Evolutionary conservation across 2,329 filamentous ascomycete genomes (phyloP).

Genomic region (Aspergillus vadensis): DNA sequence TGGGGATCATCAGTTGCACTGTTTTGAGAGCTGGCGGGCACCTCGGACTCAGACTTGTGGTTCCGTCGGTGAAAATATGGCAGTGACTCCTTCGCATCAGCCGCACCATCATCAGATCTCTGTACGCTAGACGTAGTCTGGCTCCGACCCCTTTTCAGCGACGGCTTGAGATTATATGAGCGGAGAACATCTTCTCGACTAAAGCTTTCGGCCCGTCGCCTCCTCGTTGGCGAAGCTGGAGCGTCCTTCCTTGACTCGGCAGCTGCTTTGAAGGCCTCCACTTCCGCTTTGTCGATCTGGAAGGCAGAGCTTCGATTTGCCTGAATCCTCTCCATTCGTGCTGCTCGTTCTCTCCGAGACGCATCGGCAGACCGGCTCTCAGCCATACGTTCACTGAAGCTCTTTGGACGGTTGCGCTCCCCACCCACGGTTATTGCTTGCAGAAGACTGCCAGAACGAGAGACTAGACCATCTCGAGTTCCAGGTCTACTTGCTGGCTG

Average conservation of each 20-base stretch:
- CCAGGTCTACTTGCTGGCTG: constrained; percentile 36
- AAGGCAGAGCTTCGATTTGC: constrained; percentile 48
- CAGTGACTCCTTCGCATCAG: constrained; percentile 19
- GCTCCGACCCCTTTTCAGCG: constrained; percentile 40
- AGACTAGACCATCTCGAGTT: constrained; percentile 27
- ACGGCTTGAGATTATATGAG: constrained; percentile 33
- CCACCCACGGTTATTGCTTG: constrained; percentile 13
- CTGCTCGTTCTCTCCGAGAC: constrained; percentile 40
- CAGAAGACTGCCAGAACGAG: constrained; percentile 27
- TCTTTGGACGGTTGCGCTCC: constrained; percentile 46
- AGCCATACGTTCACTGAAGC: constrained; percentile 85
- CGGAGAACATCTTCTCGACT: constrained; percentile 63
- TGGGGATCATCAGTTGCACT: constrained; percentile 15
- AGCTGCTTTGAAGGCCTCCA: constrained; percentile 45
- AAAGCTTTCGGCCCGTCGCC: constrained; percentile 55
- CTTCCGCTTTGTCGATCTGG: constrained; percentile 44
- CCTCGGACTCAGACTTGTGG: constrained; percentile 26
- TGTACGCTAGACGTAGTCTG: constrained; percentile 37
- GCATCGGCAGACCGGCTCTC: constrained; percentile 58
- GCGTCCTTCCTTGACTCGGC: constrained; percentile 36
- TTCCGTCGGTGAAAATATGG: constrained; percentile 27
- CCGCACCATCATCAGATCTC: constrained; percentile 11
- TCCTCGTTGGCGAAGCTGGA: constrained; percentile 51
- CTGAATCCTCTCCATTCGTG: constrained; percentile 40
- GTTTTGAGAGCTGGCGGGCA: constrained; percentile 20